Base-by-base conservation (phyloP, 768 basidiomycete species). In the Naematelia aurantialba region DNA sequence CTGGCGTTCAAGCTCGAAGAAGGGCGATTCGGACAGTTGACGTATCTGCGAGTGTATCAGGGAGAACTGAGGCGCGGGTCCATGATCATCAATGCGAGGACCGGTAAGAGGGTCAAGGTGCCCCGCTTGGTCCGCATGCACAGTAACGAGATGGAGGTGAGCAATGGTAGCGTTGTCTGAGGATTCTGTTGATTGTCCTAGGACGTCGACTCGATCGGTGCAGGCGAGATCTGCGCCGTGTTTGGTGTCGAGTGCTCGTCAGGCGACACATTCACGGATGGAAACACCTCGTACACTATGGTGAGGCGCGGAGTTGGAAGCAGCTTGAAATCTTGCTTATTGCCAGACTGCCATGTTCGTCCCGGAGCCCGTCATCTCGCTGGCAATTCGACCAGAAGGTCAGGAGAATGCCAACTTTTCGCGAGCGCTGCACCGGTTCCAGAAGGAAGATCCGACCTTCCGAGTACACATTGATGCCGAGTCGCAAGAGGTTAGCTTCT, bases 371-470 rank as follows among this genome's bases (percentile, higher is more conserved):
- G 96, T 99, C 74, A 94, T 99, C 67, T 98, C 94, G 0, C 84
- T 99, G 24, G 83, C 94, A 0, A 85, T 99, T 76, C 91, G 91
- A 68, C 89, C 93, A 5, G 85, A 85, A 49, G 96, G 94, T 29
- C 83, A 86, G 58, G 96, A 99, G 78, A 87, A 91, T 0, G 92
- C 96, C 65, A 91, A 94, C 77, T 98, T 98, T 78, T 96, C 93
- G 22, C 87, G 91, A 21, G 96, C 94, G 0, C 83, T 99, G 54
- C 92, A 92, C 76, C 87, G 94, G 27, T 99, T 99, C 85, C 88
- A 94, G 78, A 93, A 91, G 78, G 96, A 99, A 75, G 96, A 99
- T 74, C 96, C 96, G 1, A 99, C 96, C 0, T 99, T 99, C 85
- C 86, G 88, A 52, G 96, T 99, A 1, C 96, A 98, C 75, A 83